phyloP scores from a whole-genome alignment of 352 stramenopile species.

The Globisporangium emineosum region DNA sequence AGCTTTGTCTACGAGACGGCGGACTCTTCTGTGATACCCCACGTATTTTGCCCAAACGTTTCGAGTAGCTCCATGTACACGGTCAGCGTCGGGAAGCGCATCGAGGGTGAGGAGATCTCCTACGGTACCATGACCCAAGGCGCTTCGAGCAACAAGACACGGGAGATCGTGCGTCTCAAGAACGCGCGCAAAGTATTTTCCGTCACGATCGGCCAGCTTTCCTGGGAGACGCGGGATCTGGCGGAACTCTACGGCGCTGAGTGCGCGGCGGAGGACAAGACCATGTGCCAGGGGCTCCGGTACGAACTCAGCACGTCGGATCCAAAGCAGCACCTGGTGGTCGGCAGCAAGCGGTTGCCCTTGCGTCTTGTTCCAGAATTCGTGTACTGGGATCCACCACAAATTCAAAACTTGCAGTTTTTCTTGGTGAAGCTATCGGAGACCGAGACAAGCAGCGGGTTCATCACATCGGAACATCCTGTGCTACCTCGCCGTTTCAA shows the following conservation, averaged over 20 bases:
- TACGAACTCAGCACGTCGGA: background rate
- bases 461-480: background rate
- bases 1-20: background rate
- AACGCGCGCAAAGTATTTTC: slow-evolving; percentile 26
- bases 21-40: background rate
- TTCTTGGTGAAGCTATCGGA: background rate
- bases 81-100: slow-evolving; percentile 9
- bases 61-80: slow-evolving; percentile 7
- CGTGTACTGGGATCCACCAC: background rate
- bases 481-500: background rate
- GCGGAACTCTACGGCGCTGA: slow-evolving; percentile 12
- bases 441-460: background rate
- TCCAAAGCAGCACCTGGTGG: background rate
- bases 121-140: background rate
- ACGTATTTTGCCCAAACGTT: background rate
- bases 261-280: background rate
- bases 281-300: slow-evolving; percentile 5
- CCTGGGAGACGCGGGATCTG: slow-evolving; percentile 18
- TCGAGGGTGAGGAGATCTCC: slow-evolving; percentile 13
- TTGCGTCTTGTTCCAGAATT: background rate
- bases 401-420: background rate
- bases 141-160: background rate
- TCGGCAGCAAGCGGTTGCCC: background rate
- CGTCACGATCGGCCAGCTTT: slow-evolving; percentile 20
- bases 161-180: slow-evolving; percentile 4